A percentile compares a stretch with the other conserved stretches of the same genome.
phyloP scores from a whole-genome alignment of 2,329 filamentous ascomycete genomes.

The Mycosphaerelloides madeirae region DNA sequence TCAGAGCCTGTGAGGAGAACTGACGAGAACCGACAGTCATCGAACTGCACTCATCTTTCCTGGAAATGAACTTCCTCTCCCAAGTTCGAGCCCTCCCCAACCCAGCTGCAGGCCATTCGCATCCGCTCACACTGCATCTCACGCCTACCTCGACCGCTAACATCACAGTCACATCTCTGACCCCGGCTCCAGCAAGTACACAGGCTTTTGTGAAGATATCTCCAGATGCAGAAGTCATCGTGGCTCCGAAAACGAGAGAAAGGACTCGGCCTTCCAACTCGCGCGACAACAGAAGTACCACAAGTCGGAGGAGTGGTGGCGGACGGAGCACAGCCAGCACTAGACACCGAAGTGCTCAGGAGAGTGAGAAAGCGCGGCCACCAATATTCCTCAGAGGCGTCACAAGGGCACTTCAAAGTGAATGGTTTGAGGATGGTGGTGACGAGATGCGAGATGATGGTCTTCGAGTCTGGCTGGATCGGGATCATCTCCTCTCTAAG shows the following conservation, averaged over 20 bases:
- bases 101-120: constrained; percentile 57
- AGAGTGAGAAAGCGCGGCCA: constrained; percentile 61
- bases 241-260: constrained; percentile 83
- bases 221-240: constrained; percentile 92
- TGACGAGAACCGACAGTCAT: constrained; percentile 57
- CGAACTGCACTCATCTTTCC: constrained; percentile 89
- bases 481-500: constrained; percentile 66
- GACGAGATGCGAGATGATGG: constrained; percentile 50
- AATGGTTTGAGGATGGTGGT: constrained; percentile 66
- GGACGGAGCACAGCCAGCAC: constrained; percentile 69
- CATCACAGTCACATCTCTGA: constrained; percentile 78
- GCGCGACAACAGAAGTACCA: constrained; percentile 76
- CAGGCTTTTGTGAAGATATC: constrained; percentile 86
- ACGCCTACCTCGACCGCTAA: constrained; percentile 95
- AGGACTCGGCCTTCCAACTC: constrained; percentile 52
- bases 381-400: constrained; percentile 75
- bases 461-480: constrained; percentile 79
- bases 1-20: background rate
- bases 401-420: constrained; percentile 62
- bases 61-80: constrained; percentile 86
- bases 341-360: constrained; percentile 52
- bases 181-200: constrained; percentile 63
- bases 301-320: constrained; percentile 66
- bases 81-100: constrained; percentile 94
- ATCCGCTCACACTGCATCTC: constrained; percentile 85